Conservation (phyloP, 352 stramenopile species). For the Aphanomyces cochlioides region DNA sequence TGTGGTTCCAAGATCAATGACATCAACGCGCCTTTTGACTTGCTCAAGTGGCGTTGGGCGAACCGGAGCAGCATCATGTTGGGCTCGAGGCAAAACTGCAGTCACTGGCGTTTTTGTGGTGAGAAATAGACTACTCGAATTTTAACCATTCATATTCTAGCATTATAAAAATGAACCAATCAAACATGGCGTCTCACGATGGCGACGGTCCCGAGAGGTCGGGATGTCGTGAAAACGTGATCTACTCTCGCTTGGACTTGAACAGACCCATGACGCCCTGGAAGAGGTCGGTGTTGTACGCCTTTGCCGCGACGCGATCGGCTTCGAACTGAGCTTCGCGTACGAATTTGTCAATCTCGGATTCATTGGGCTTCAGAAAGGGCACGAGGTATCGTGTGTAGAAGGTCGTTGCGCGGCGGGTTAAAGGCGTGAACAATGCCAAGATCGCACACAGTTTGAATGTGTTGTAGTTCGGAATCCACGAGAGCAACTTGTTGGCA, state of each 20-base stretch:
- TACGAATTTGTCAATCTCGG: constrained; percentile 81
- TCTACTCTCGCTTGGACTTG: constrained; percentile 20
- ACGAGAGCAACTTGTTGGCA: constrained; percentile 92
- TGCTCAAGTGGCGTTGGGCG: constrained; percentile 24
- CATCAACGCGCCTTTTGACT: constrained; percentile 15
- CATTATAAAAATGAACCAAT: not conserved
- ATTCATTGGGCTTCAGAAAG: constrained; percentile 80
- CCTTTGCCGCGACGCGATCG: constrained; percentile 17
- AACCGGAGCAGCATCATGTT: constrained; percentile 29
- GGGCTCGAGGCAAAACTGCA: constrained; percentile 12
- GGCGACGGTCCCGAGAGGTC: too few relatives aligned
- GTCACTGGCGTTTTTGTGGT: constrained; percentile 21
- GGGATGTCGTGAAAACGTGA: not conserved
- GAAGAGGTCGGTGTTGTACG: constrained; percentile 19
- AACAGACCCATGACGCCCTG: constrained; percentile 15
- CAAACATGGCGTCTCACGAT: not conserved
- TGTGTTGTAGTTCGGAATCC: constrained; percentile 98
- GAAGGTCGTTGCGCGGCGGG: constrained; percentile 92
- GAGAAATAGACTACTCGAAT: constrained; percentile 9
- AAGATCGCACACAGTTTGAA: constrained; percentile 98
- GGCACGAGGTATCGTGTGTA: constrained; percentile 92
- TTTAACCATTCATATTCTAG: constrained; percentile 23
- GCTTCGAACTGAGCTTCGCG: constrained; percentile 38
- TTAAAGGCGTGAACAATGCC: constrained; percentile 97
- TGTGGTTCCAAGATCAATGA: not conserved